phyloP scores from a whole-genome alignment of 345 rosid species.

The Heritiera littoralis region DNA sequence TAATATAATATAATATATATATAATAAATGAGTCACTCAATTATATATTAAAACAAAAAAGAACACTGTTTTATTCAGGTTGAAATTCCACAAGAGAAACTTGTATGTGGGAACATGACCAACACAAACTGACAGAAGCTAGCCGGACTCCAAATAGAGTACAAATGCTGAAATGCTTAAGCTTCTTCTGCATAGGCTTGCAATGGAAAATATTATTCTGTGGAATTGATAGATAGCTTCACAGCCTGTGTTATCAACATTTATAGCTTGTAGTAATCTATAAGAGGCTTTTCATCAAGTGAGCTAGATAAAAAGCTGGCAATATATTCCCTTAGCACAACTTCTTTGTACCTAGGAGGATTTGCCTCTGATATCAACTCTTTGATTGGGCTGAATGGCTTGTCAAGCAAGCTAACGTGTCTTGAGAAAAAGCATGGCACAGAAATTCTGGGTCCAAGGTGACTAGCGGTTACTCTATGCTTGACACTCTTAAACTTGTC shows the following conservation, averaged over 20 bases:
- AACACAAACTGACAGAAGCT: too few relatives aligned
- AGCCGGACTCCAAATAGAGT: too few relatives aligned
- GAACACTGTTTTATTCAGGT: too few relatives aligned
- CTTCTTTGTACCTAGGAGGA: slow-evolving; percentile 22
- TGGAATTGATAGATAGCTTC: not conserved
- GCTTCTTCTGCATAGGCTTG: slow-evolving; percentile 16
- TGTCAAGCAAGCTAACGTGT: not conserved
- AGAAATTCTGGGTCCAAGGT: slow-evolving; percentile 19
- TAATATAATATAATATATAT: too few relatives aligned
- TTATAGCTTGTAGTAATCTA: not conserved
- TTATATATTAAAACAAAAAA: too few relatives aligned
- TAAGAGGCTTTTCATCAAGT: slow-evolving; percentile 3
- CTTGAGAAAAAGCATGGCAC: slow-evolving; percentile 26
- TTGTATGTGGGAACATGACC: too few relatives aligned
- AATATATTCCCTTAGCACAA: slow-evolving; percentile 11
- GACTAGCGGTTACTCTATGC: slow-evolving; percentile 23
- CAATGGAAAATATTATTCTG: slow-evolving; percentile 7
- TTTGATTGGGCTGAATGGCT: slow-evolving; percentile 17
- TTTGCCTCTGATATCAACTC: slow-evolving; percentile 28
- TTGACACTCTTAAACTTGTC: slow-evolving; percentile 26
- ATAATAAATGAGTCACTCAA: too few relatives aligned
- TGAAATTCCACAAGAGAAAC: too few relatives aligned
- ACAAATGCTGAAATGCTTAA: not conserved
- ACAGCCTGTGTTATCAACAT: not conserved
- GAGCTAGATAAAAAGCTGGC: not conserved